A percentile compares a stretch with the other conserved stretches of the same genome.
These are phyloP conservation scores for Athelia psychrophila DNA, from an alignment of 1,284 basidiomycete genomes.

Conservation along the genomic window DNA sequence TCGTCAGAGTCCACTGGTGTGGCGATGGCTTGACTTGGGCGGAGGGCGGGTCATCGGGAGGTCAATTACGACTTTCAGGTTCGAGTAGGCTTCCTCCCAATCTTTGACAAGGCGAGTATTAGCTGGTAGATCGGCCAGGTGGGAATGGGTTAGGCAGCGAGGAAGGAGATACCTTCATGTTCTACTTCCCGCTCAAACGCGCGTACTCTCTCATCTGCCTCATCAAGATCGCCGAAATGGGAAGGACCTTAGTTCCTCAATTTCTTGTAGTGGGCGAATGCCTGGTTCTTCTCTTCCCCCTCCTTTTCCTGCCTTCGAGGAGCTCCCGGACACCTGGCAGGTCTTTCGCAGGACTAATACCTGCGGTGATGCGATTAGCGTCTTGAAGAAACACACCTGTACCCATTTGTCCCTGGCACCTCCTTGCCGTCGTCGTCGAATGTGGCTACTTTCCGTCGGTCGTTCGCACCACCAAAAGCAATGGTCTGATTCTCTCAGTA, in stretches of 20 bases:
- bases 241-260: constrained; percentile 86
- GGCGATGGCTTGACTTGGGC: constrained; percentile 22
- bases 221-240: constrained; percentile 93
- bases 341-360: constrained; percentile 96
- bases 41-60: constrained; percentile 47
- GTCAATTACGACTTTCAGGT: constrained; percentile 55
- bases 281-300: constrained; percentile 82
- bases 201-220: constrained; percentile 69
- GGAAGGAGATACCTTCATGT: constrained; percentile 67
- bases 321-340: constrained; percentile 95
- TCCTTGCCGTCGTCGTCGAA: constrained; percentile 92
- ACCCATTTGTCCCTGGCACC: constrained; percentile 95
- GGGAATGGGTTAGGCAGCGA: not conserved
- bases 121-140: too few relatives aligned
- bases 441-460: constrained; percentile 89
- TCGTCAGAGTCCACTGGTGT: constrained; percentile 13
- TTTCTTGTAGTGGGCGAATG: constrained; percentile 79
- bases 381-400: constrained; percentile 69
- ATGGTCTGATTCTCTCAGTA: constrained; percentile 99
- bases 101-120: constrained; percentile 40
- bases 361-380: constrained; percentile 34
- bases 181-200: constrained; percentile 73
- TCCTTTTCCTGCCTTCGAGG: constrained; percentile 82
- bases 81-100: constrained; percentile 68
- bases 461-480: constrained; percentile 93